A percentile compares a stretch with the other conserved stretches of the same genome.
Evolutionary conservation across 257 asterid genomes (phyloP).

Genomic region (Mitragyna speciosa): DNA sequence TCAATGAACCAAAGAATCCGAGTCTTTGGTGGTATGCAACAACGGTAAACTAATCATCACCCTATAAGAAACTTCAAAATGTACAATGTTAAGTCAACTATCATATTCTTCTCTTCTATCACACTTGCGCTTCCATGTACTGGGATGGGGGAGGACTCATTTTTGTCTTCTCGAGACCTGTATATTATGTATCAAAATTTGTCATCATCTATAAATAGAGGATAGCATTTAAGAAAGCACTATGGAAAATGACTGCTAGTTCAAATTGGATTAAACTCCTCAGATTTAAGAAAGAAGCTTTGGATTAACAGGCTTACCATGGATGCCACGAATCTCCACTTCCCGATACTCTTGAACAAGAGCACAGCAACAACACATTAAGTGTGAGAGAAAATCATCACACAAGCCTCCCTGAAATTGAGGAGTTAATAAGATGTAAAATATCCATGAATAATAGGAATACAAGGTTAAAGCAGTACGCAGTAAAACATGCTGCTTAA

Average conservation of each 20-base stretch:
- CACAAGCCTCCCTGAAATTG: constrained; percentile 66
- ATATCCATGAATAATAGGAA: constrained; percentile 5
- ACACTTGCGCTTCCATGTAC: constrained; percentile 62
- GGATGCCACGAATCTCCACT: constrained; percentile 60
- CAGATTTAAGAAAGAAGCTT: constrained; percentile 10
- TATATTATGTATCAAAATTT: not conserved
- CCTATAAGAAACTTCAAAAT: not conserved
- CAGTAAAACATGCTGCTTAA: not conserved
- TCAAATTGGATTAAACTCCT: no score
- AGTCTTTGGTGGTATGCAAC: constrained; percentile 3
- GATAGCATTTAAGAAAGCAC: no score
- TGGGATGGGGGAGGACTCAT: constrained; percentile 67
- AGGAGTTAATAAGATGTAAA: constrained; percentile 7
- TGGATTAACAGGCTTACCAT: constrained; percentile 41
- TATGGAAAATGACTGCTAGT: no score
- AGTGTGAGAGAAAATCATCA: constrained; percentile 85
- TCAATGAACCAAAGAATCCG: constrained; percentile 5
- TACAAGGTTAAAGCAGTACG: not conserved
- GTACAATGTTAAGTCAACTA: constrained; percentile 11
- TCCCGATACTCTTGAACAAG: constrained; percentile 91
- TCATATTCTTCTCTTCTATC: constrained; percentile 1
- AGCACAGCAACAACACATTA: constrained; percentile 96
- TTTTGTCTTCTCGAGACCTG: constrained; percentile 60
- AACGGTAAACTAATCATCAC: not conserved
- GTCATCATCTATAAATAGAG: not conserved